Base-by-base conservation (phyloP, 2,329 filamentous ascomycete species). In the Magnaporthiopsis incrustans region DNA sequence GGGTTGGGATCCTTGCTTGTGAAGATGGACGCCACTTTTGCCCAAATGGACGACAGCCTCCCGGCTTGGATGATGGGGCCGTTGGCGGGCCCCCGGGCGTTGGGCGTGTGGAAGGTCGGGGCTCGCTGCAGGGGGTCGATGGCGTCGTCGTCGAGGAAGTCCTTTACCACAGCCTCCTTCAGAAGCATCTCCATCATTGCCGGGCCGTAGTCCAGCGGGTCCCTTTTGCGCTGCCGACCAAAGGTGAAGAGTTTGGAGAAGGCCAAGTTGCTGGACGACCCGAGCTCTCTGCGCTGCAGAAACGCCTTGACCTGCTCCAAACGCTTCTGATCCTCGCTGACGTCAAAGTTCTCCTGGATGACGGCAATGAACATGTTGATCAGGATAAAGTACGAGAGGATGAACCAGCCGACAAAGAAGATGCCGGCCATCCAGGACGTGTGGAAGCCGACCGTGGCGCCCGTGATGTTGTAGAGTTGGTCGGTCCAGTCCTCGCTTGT, bases 361-460 rank as follows among this genome's bases (percentile, higher is more conserved):
- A 99, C 95, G 81, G 95, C 95, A 90, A 99, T 98, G 81, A 99
- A 99, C 95, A 99, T 99, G 73, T 98, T 99, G 79, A 99, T 79
- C 67, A 98, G 85, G 77, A 99, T 96, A 73, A 98, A 94, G 75
- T 96, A 97, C 7, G 92, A 85, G 58, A 99, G 83, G 65, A 97
- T 95, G 76, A 97, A 98, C 95, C 95, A 99, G 69, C 93, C 84
- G 67, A 97, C 91, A 69, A 97, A 83, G 70, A 99, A 97, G 1
- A 91, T 82, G 11, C 94, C 92, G 12, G 91, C 92, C 64, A 98
- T 92, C 94, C 95, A 98, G 11, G 90, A 85, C n/a, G 91, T 96
- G 56, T 87, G 82, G 68, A 82, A 85, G 7, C 73, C 71, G 12
- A 82, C 82, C 12, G 90, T 88, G 70, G 86, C 89, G 7, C 83